Base-by-base conservation (phyloP, 2,329 filamentous ascomycete genomes). In the Exophiala aquamarina region DNA sequence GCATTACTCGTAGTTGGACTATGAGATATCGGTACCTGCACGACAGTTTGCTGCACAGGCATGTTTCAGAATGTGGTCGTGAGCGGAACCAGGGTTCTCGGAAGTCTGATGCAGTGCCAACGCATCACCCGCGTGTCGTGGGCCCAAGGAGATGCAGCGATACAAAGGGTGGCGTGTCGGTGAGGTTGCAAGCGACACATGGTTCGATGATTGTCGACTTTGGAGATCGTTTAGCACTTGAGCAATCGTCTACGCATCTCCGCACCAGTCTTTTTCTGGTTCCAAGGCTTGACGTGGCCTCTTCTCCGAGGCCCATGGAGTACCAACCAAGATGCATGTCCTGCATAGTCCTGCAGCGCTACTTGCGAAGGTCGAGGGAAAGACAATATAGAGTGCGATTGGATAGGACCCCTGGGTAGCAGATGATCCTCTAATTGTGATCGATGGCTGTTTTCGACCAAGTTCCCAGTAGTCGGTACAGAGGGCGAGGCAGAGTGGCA, bases 111-210 rank as follows among this genome's bases (percentile, higher is more conserved):
- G 51, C 51, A 49, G 39, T 52, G 52, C 52, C 52, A 55, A 32
- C 52, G 52, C 52, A 55, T 55, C 52, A 50, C 41, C 41, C 48
- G 49, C 36, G 45, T n/a, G n/a, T 39, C 43, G 49, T 51, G 52
- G 52, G 45, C 43, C 52, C 21, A 37, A 32, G 26, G 40, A 49
- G 38, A 37, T 21, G 18, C 10, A 35, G 47, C 39, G 50, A 31
- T 44, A n/a, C n/a, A 43, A 44, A 31, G 47, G 35, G 46, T 49
- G 40, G 38, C 29, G 39, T 46, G 52, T 52, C 52, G 52, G 52
- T 52, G 52, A 55, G 46, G 35, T 40, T 48, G 32, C 36, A 35
- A 45, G 33, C 33, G 44, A 51, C 52, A 51, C 52, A 54, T 54
- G 52, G 52, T 45, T 43, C 31, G 36, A 44, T 42, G 44, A 50